phyloP scores from a whole-genome alignment of 768 basidiomycete genomes.

The Zangia roseola region DNA sequence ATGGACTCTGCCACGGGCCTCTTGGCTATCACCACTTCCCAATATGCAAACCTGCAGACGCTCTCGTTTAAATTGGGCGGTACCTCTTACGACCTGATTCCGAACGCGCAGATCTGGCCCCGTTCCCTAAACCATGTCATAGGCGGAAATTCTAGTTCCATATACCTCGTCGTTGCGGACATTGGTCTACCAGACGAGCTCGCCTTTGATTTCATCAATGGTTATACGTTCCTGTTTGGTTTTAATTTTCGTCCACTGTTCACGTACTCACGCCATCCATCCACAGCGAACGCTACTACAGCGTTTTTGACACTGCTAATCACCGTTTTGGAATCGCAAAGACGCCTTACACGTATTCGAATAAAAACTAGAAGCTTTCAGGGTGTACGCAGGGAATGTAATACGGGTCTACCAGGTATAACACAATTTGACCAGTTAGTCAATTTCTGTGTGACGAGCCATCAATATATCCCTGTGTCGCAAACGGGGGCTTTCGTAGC shows the following conservation, averaged over 20 bases:
- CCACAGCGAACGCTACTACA: conserved; percentile 44
- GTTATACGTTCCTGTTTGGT: conserved; percentile 18
- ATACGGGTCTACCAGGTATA: too few species aligned
- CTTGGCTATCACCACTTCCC: conserved; percentile 23
- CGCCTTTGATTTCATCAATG: conserved; percentile 26
- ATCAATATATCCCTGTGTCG: too few species aligned
- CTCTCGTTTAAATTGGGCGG: conserved; percentile 29
- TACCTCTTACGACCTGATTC: conserved; percentile 16
- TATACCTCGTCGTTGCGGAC: conserved; percentile 32
- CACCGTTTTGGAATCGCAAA: too few species aligned
- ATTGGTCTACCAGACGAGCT: conserved; percentile 12
- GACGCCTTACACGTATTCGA: too few species aligned
- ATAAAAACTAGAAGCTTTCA: too few species aligned
- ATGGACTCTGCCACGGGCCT: conserved; percentile 30
- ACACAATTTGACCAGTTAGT: too few species aligned
- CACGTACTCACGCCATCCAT: too few species aligned
- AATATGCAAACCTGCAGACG: conserved; percentile 25
- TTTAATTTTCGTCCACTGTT: too few species aligned
- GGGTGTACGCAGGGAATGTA: too few species aligned
- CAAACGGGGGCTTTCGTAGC: too few species aligned
- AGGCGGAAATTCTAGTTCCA: not conserved
- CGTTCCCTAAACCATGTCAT: too few species aligned
- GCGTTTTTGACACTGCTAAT: conserved; percentile 42
- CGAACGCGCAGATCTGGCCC: conserved; percentile 16
- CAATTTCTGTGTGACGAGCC: too few species aligned